Percentiles rank a stretch among this genome's conserved stretches.
Evolutionary conservation across 305 asterid genomes (phyloP).

Genomic region (Fraxinus sp.): DNA sequence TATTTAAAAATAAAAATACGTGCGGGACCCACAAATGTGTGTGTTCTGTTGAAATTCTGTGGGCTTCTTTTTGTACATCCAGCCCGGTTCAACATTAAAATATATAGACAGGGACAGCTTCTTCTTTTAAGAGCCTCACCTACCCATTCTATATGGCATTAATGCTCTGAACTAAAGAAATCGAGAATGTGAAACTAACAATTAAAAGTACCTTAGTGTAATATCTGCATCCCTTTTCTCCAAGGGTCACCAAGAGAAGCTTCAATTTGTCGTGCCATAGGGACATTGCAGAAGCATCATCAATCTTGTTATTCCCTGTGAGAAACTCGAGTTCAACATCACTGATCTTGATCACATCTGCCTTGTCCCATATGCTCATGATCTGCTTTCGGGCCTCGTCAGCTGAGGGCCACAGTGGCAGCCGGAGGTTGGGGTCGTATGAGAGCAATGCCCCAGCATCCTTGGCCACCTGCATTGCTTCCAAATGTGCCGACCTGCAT

Average conservation of each 20-base stretch:
- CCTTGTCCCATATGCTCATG: conserved; percentile 85
- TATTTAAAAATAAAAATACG: too few relatives aligned
- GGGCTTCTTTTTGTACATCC: too few relatives aligned
- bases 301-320: conserved; percentile 71
- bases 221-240: conserved; percentile 81
- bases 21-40: too few relatives aligned
- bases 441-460: conserved; percentile 82
- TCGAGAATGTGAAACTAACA: not conserved
- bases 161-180: not conserved
- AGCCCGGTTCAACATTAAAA: not conserved
- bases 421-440: conserved; percentile 83
- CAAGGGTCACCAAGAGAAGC: conserved; percentile 87
- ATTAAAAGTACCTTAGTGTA: conserved; percentile 61
- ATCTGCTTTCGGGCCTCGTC: conserved; percentile 78
- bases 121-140: conserved; percentile 5
- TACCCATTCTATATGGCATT: not conserved
- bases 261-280: conserved; percentile 80
- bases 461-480: conserved; percentile 89
- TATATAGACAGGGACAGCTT: not conserved
- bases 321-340: conserved; percentile 83
- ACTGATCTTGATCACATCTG: conserved; percentile 85
- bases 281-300: conserved; percentile 75
- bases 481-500: conserved; percentile 72
- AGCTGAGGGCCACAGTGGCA: conserved; percentile 83
- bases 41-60: too few relatives aligned